These are phyloP conservation scores for Arabidopsis arenosa DNA, from an alignment of 345 rosid species.

Conservation along the genomic window DNA sequence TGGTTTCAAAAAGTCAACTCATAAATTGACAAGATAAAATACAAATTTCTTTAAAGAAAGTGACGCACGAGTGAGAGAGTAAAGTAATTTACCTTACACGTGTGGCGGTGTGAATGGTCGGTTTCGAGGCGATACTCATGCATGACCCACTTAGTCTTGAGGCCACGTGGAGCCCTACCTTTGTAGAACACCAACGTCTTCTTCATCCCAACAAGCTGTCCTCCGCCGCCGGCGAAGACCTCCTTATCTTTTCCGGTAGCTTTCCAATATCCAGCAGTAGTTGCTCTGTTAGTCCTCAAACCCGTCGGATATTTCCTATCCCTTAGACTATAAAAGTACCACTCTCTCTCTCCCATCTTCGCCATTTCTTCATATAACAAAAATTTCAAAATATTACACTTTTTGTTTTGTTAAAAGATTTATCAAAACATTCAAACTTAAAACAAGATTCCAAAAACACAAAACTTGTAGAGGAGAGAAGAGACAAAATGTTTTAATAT, in stretches of 20 bases:
- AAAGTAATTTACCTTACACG: conserved; percentile 68
- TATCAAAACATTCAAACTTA: background rate
- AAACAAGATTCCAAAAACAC: background rate
- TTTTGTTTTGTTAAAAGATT: too few species aligned
- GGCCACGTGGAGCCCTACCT: conserved; percentile 91
- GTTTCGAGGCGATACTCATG: conserved; percentile 92
- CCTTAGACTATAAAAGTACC: conserved; percentile 87
- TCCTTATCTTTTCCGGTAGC: conserved; percentile 91
- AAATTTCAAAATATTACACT: background rate
- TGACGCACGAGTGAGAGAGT: conserved; percentile 19
- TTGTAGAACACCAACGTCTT: conserved; percentile 85
- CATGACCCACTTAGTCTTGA: conserved; percentile 96
- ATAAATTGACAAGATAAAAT: background rate
- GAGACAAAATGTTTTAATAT: background rate
- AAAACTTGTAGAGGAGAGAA: background rate
- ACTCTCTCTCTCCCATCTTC: conserved; percentile 91
- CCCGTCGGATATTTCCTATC: conserved; percentile 97
- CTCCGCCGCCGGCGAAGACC: conserved; percentile 56
- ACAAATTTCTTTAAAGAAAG: background rate
- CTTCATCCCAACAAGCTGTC: conserved; percentile 82
- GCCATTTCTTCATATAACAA: conserved; percentile 56
- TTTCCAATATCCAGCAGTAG: conserved; percentile 91
- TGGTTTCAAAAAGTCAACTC: conserved; percentile 33
- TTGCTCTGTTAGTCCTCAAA: conserved; percentile 83
- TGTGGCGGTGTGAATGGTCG: conserved; percentile 74